Base-by-base conservation (phyloP, 2,329 filamentous ascomycete species). In the Pseudomassariella vexata region DNA sequence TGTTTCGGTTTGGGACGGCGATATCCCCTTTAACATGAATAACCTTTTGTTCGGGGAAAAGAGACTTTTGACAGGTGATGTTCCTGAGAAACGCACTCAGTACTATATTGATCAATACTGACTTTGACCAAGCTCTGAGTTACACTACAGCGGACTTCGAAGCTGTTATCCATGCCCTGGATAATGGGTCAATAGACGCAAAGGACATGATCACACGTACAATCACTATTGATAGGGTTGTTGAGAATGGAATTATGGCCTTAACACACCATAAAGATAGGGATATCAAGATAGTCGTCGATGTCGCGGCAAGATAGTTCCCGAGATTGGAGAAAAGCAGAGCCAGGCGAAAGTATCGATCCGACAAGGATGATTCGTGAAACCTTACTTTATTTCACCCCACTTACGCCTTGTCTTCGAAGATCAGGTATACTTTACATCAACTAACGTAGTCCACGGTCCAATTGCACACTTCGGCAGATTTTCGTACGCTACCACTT, bases 1-100 rank as follows among this genome's bases (percentile, higher is more conserved):
- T 38, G 66, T 82, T n/a, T 74, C 77, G 0, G 72, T 82, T 3
- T 81, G 74, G 73, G 74, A 78, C 45, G 72, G 65, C 32, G 57
- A 59, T 6, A 62, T 76, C 4, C 60, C 63, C 0, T 66, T 79
- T 31, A 57, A 70, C 19, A 65, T 70, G 1, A 76, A 75, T 41
- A 62, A 66, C 42, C 42, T 77, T 19, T 62, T 75, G 5, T 67
- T 69, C 32, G 60, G 61, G 5, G 73, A 78, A 48, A 66, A 70
- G 19, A 64, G 56, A 21, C 73, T 72, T 44, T 57, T 64, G 6
- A 67, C 66, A 25, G 34, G 46, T 45, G 36, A 34, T 42, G 27
- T 21, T 6, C n/a, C n/a, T 19, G 9, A 30, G 10, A 15, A 4
- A 15, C 26, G 18, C 25, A 6, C 11, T 22, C 10, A 11, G 21